Evolutionary conservation across 2,329 filamentous ascomycete species (phyloP).

Genomic region (Grosmannia serpens): DNA sequence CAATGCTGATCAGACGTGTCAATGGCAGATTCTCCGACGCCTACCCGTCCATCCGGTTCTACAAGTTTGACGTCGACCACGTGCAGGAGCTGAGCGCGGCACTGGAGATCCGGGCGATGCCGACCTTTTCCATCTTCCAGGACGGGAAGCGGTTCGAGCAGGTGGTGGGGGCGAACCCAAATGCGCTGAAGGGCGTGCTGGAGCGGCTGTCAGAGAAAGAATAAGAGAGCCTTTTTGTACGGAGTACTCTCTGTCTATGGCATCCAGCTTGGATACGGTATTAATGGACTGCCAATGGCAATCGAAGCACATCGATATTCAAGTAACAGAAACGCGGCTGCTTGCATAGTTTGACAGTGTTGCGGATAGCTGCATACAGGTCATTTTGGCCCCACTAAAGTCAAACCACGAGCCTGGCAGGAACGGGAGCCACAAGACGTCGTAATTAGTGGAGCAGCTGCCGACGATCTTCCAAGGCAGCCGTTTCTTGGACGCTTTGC

Average conservation of each 20-base stretch:
- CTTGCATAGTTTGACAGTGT: too few relatives aligned
- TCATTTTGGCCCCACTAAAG: too few relatives aligned
- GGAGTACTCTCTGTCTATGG: neutral
- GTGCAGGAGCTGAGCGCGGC: constrained; percentile 63
- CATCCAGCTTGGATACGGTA: neutral
- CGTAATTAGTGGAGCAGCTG: neutral
- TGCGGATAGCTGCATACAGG: too few relatives aligned
- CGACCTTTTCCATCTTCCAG: constrained; percentile 81
- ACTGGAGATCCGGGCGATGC: constrained; percentile 80
- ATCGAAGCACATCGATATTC: too few relatives aligned
- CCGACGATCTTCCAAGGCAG: neutral
- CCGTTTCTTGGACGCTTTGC: neutral
- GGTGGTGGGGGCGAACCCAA: constrained; percentile 72
- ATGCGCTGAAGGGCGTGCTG: constrained; percentile 32
- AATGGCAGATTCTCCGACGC: constrained; percentile 41
- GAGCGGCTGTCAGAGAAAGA: neutral
- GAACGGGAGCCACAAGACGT: neutral
- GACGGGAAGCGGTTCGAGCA: constrained; percentile 59
- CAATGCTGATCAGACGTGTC: neutral
- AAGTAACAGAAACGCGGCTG: too few relatives aligned
- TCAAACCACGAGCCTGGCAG: neutral
- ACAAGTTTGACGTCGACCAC: constrained; percentile 86
- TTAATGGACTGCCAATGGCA: too few relatives aligned
- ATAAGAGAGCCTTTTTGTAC: too few relatives aligned
- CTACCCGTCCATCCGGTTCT: constrained; percentile 52